phyloP scores from a whole-genome alignment of 2,329 filamentous ascomycete genomes.

The Aspergillus sp. region DNA sequence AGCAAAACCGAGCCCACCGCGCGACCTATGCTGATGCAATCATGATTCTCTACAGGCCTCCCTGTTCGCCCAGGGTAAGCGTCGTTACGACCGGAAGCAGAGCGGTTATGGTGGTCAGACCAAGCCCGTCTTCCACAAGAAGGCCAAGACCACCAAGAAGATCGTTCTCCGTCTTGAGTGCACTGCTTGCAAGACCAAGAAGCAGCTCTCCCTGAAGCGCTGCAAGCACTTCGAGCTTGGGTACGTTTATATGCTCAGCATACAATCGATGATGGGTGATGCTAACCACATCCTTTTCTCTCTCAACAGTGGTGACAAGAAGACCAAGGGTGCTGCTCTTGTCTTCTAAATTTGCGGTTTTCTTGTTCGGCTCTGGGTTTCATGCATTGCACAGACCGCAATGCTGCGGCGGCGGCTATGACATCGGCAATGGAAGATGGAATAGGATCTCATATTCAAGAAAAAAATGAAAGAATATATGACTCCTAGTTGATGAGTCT shows the following conservation, averaged over 20 bases:
- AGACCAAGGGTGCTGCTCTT: slow-evolving; percentile 99
- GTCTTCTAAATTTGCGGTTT: slow-evolving; percentile 80
- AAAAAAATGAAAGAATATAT: slow-evolving; percentile 38
- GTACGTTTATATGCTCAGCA: slow-evolving; percentile 58
- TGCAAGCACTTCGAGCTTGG: slow-evolving; percentile 99
- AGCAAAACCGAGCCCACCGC: slow-evolving; percentile 16
- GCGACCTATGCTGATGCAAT: slow-evolving; percentile 27
- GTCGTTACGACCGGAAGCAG: slow-evolving; percentile 99
- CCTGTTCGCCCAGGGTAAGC: slow-evolving; percentile 97
- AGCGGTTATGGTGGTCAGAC: slow-evolving; percentile 99
- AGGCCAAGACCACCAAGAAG: slow-evolving; percentile 99
- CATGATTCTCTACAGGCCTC: slow-evolving; percentile 63
- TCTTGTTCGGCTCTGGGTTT: slow-evolving; percentile 47
- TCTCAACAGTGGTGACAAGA: slow-evolving; percentile 92
- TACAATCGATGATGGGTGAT: slow-evolving; percentile 11
- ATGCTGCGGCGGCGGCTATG: slow-evolving; percentile 38
- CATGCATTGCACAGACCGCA: slow-evolving; percentile 41
- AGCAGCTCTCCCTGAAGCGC: slow-evolving; percentile 96
- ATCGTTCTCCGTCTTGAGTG: slow-evolving; percentile 98
- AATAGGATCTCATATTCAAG: slow-evolving; percentile 45
- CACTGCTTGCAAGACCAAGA: slow-evolving; percentile 97
- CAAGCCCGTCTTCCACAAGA: slow-evolving; percentile 99
- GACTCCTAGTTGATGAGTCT: slow-evolving; percentile 39
- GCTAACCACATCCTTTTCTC: slow-evolving; percentile 43
- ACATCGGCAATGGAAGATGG: slow-evolving; percentile 46